A percentile compares a stretch with the other conserved stretches of the same genome.
phyloP scores from a whole-genome alignment of 306 rosid genomes.

The Quillaja saponaria region DNA sequence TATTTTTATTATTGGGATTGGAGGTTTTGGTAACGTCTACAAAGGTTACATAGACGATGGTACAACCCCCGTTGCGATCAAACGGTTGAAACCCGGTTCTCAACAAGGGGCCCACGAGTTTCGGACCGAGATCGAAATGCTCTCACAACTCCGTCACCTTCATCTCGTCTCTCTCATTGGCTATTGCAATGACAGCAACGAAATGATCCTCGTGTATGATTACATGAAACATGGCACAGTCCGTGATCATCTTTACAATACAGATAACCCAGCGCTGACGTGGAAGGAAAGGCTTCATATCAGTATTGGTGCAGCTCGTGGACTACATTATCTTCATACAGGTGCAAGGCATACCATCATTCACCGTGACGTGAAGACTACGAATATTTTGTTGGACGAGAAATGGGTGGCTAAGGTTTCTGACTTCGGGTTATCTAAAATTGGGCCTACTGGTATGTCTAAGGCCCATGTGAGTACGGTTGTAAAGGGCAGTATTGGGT shows the following conservation, averaged over 20 bases:
- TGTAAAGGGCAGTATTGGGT: constrained; percentile 44
- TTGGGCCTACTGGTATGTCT: constrained; percentile 20
- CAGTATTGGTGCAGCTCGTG: constrained; percentile 55
- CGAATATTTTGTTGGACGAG: constrained; percentile 54
- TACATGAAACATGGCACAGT: constrained; percentile 50
- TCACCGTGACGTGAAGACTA: constrained; percentile 56
- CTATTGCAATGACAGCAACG: constrained; percentile 46
- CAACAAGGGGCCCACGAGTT: constrained; percentile 48
- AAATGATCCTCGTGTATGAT: constrained; percentile 52
- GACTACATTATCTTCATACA: constrained; percentile 55
- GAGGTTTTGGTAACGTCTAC: constrained; percentile 59
- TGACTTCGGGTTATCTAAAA: constrained; percentile 58
- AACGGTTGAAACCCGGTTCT: constrained; percentile 45
- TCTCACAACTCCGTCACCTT: constrained; percentile 40
- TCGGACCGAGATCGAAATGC: constrained; percentile 39
- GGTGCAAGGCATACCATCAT: constrained; percentile 41
- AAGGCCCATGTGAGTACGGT: constrained; percentile 37
- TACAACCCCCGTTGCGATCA: constrained; percentile 31
- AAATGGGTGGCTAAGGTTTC: constrained; percentile 46
- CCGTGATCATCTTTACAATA: constrained; percentile 47
- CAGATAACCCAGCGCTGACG: constrained; percentile 24
- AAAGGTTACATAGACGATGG: constrained; percentile 37
- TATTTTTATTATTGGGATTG: constrained; percentile 41
- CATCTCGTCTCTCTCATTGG: constrained; percentile 46
- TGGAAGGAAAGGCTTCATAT: constrained; percentile 51